Evolutionary conservation across 2,329 filamentous ascomycete species (phyloP).

Genomic region (Periconia sp.): DNA sequence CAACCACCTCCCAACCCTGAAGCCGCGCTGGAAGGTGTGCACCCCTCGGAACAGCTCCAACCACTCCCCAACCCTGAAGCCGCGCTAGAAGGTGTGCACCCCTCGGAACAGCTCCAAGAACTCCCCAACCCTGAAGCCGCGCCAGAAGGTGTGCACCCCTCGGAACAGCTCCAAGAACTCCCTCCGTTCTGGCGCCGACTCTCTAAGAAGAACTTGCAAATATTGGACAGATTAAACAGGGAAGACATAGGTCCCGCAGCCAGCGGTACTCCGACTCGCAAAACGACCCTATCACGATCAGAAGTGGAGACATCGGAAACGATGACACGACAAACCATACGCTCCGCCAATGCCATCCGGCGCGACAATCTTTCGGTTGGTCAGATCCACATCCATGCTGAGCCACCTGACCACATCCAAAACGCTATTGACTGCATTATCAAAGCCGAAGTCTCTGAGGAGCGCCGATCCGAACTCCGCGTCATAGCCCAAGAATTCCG

Average conservation of each 20-base stretch:
- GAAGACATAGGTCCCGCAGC: slow-evolving; percentile 12
- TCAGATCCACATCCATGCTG: slow-evolving; percentile 15
- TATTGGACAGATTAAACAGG: slow-evolving; percentile 1
- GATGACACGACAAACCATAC: slow-evolving; percentile 10
- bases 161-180: slow-evolving; percentile 5
- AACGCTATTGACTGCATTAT: slow-evolving; percentile 13
- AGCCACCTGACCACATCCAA: slow-evolving; percentile 17
- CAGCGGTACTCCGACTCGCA: slow-evolving; percentile 7
- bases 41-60: too few species aligned
- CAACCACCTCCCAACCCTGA: background rate
- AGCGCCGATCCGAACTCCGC: slow-evolving; percentile 12
- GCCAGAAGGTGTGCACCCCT: slow-evolving; percentile 10
- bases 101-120: too few species aligned
- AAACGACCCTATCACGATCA: slow-evolving; percentile 8
- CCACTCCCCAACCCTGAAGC: too few species aligned
- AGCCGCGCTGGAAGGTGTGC: too few species aligned
- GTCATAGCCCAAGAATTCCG: slow-evolving; percentile 14
- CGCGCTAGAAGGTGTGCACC: too few species aligned
- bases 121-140: slow-evolving; percentile 18
- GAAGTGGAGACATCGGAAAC: slow-evolving; percentile 8
- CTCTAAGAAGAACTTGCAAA: slow-evolving; percentile 4
- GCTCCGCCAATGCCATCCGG: slow-evolving; percentile 7
- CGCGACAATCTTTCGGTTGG: slow-evolving; percentile 10
- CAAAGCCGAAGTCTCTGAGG: slow-evolving; percentile 13
- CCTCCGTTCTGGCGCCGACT: background rate